Evolutionary conservation across 805 yeast species (phyloP).

Genomic region (Nakazawaea ambrosiae): DNA sequence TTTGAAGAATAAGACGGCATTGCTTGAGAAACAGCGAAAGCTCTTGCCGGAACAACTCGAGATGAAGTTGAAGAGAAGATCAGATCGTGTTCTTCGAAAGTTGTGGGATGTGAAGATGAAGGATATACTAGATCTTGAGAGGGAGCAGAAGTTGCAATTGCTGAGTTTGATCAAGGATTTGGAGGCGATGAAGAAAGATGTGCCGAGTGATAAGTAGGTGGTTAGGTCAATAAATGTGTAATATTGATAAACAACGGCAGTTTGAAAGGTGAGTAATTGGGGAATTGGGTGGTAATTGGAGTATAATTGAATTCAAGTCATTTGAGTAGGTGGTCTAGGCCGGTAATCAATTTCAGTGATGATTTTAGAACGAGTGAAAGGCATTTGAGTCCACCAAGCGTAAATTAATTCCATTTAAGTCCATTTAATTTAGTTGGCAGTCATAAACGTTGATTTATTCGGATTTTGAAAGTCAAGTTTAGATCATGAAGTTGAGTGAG

Average conservation of each 20-base stretch:
- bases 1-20: constrained; percentile 18
- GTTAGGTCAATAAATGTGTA: no score
- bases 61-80: constrained; percentile 31
- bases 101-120: constrained; percentile 41
- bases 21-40: constrained; percentile 18
- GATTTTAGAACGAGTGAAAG: no score
- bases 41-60: constrained; percentile 21
- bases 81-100: constrained; percentile 40
- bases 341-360: no score
- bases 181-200: constrained; percentile 13
- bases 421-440: no score
- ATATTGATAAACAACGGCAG: neutral
- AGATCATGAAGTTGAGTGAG: no score
- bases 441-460: no score
- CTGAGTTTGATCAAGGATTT: constrained; percentile 23
- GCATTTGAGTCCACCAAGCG: no score
- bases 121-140: constrained; percentile 37
- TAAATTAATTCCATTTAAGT: no score
- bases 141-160: constrained; percentile 29
- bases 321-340: no score
- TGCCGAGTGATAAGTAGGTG: neutral
- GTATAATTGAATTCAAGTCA: no score
- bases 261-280: neutral
- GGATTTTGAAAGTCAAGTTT: no score
- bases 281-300: neutral